A percentile compares a stretch with the other conserved stretches of the same genome.
Conservation (phyloP, 768 basidiomycete species). For the Podaxis mareebaensis region DNA sequence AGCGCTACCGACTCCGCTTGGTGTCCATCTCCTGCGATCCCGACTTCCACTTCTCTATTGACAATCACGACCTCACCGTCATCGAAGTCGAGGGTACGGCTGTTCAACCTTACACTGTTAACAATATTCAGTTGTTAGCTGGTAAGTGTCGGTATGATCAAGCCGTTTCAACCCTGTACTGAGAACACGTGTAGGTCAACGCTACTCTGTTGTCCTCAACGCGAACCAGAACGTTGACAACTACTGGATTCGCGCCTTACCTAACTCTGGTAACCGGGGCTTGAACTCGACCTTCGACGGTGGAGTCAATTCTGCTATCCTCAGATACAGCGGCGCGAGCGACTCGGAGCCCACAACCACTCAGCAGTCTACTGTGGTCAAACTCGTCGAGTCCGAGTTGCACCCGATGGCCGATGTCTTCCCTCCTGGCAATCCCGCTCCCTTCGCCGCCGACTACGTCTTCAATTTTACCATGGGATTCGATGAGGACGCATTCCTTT, state of each 20-base stretch:
- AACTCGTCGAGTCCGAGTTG: neutral
- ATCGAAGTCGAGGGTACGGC: constrained; percentile 28
- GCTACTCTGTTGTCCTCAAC: constrained; percentile 41
- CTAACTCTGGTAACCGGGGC: constrained; percentile 7
- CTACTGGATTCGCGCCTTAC: constrained; percentile 32
- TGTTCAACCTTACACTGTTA: constrained; percentile 18
- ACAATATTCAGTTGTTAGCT: constrained; percentile 30
- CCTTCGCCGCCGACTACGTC: neutral
- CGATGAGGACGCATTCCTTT: neutral
- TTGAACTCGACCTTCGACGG: neutral
- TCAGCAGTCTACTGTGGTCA: neutral
- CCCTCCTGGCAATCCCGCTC: neutral
- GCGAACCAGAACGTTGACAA: constrained; percentile 31
- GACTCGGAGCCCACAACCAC: neutral
- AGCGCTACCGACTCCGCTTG: constrained; percentile 50
- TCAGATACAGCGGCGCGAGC: neutral
- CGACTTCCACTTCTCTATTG: constrained; percentile 33
- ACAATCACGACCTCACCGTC: constrained; percentile 33
- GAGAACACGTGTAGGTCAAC: constrained; percentile 31
- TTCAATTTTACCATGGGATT: neutral
- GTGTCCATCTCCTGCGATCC: constrained; percentile 43
- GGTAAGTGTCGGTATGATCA: constrained; percentile 13
- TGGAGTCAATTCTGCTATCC: neutral
- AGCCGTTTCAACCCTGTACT: neutral
- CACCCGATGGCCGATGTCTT: neutral